A percentile compares a stretch with the other conserved stretches of the same genome.
Conservation (phyloP, 805 yeast species). For the Zygotorulaspora florentina region DNA sequence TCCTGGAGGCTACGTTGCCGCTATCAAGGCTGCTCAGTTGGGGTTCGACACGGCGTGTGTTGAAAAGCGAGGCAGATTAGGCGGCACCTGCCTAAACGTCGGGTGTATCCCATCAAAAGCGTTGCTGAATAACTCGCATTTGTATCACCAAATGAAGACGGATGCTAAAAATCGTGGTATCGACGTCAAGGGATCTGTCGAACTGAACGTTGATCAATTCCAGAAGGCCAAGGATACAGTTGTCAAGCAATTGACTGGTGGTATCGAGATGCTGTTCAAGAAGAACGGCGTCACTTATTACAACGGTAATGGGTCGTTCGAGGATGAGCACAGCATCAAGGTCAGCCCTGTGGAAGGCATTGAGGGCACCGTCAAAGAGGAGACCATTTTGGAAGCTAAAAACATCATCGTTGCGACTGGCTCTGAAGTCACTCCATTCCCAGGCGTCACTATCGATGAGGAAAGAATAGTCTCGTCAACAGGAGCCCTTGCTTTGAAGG, state of each 20-base stretch:
- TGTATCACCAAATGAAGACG: conserved; percentile 81
- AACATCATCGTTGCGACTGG: conserved; percentile 96
- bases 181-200: conserved; percentile 66
- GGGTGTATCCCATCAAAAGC: conserved; percentile 99
- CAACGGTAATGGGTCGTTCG: conserved; percentile 89
- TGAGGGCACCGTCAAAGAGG: conserved; percentile 62
- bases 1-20: conserved; percentile 99
- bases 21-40: conserved; percentile 96
- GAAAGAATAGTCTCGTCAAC: conserved; percentile 96
- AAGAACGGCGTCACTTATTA: conserved; percentile 91
- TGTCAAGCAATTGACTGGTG: conserved; percentile 85
- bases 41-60: conserved; percentile 94
- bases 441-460: conserved; percentile 94
- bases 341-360: conserved; percentile 86
- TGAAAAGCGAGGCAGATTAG: conserved; percentile 93
- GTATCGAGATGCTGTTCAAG: conserved; percentile 92
- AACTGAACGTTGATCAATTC: conserved; percentile 69
- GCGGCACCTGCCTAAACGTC: conserved; percentile 98
- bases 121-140: conserved; percentile 86
- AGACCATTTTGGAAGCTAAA: conserved; percentile 67
- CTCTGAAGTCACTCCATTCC: conserved; percentile 97
- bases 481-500: conserved; percentile 79
- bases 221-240: conserved; percentile 90
- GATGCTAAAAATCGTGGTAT: conserved; percentile 90
- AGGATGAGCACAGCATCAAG: conserved; percentile 69